Base-by-base conservation (phyloP, 164 flowering plant species). In the Pachysandra terminalis region DNA sequence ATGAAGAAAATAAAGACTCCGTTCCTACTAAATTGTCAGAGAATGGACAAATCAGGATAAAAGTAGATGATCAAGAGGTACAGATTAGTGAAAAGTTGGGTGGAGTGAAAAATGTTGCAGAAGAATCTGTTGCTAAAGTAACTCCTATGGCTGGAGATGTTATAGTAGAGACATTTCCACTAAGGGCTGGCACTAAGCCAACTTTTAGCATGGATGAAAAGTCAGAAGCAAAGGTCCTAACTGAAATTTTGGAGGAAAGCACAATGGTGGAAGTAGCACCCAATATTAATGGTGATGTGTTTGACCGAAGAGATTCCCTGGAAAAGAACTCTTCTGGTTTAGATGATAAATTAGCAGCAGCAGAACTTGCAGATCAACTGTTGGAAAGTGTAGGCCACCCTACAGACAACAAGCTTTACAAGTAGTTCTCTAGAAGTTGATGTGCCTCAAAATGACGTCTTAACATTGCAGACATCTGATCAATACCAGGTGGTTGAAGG, bases 121-220 rank as follows among this genome's bases (percentile, higher is more conserved):
- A 75, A 35, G 70, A 41, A 53, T 53, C 76, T 32, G 32, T 27
- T 56, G 53, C 56, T 58, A 49, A 53, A 65, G 64, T 76, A 19
- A 69, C 73, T 69, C 66, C 67, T 49, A 55, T 73, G 22, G 70
- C 66, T 32, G 61, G 73, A 35, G 81, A 73, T 56, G 71, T 82
- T 53, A 58, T 65, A 9, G 90, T 86, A 32, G 93, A 88, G 77
- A 83, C 85, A 41, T 85, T 85, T 78, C 93, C 89, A 23, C 23
- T 84, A 15, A 67, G 61, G 28, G 61, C 83, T 58, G 67, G 73
- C 59, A 1, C 73, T 24, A 73, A 65, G 52, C 61, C 66, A 22
- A 55, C 58, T 37, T 56, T 71, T 23, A 56, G 49, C 35, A 59
- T 63, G 16, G 78, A 74, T 55, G 72, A 23, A 69, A 41, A 19